Evolutionary conservation across 2,329 filamentous ascomycete genomes (phyloP), one percentile per base, ranked within the genome.

Genomic region (Trichoderma brevicompactum): DNA sequence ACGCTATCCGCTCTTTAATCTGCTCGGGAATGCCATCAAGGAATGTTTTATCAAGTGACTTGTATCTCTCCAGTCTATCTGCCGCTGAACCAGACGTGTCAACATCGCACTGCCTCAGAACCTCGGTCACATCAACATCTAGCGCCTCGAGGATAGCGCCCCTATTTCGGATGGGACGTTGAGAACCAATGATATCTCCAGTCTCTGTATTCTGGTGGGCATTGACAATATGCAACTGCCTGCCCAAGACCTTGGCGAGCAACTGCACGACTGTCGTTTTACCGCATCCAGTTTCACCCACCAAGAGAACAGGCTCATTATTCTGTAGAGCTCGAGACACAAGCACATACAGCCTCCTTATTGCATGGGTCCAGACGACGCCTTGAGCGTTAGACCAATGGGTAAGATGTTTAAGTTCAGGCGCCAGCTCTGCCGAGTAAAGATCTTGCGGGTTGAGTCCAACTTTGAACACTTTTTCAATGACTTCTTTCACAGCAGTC

Each of bases 181-280:
- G 95, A 3, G 95, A 95, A 69, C 95, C 95, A 69, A 99, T 98
- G 10, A 99, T 83, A 76, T 99, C 95, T 15, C 95, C 94, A 0
- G 96, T 98, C 76, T 99, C 96, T 0, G 95, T 94, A 70, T 99
- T 99, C 71, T 98, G 94, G 77, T 99, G 96, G 2, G 96, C 95
- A 74, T 99, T 99, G 73, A 99, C 90, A 70, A 94, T 95, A 70
- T 94, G 89, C 44, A 99, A 81, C 68, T 91, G 82, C 72, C 90
- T 92, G 15, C 83, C 81, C 68, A 92, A 84, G 4, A 92, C 90
- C 72, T 96, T 90, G 3, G 95, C 93, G 61, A 98, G 84, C 74
- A 97, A 85, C 75, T 99, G 95, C 70, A 92, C 96, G 7, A 99
- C 91, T 2, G 94, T 97, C 0, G 95, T 99, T 80, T 99, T 99